Evolutionary conservation across 495 filamentous ascomycete species (phyloP).

Genomic region (Amorphotheca resinae): DNA sequence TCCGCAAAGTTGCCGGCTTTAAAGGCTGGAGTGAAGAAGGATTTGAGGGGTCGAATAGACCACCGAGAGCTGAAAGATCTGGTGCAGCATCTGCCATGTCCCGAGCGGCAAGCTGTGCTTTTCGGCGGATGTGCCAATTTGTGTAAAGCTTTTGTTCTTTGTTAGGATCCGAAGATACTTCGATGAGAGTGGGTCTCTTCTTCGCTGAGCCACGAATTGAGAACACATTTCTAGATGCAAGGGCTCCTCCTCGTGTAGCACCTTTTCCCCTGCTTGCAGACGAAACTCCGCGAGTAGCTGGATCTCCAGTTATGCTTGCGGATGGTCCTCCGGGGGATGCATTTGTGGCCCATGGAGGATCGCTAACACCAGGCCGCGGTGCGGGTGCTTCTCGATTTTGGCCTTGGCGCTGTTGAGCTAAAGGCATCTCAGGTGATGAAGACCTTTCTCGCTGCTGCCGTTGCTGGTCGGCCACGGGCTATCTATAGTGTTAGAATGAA

Average conservation of each 20-base stretch:
- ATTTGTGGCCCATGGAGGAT: too few species aligned
- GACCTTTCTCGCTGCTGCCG: too few species aligned
- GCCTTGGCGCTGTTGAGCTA: background rate
- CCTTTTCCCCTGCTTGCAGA: constrained; percentile 4
- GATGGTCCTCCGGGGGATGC: too few species aligned
- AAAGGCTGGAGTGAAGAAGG: constrained; percentile 3
- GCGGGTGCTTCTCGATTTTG: too few species aligned
- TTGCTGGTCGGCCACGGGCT: too few species aligned
- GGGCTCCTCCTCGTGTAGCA: constrained; percentile 11
- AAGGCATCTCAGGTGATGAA: background rate
- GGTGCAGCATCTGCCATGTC: constrained; percentile 13
- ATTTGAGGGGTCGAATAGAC: constrained; percentile 12
- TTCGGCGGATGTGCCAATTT: constrained; percentile 11
- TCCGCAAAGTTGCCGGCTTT: constrained; percentile 5
- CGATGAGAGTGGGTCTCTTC: constrained; percentile 6
- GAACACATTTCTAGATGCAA: constrained; percentile 14
- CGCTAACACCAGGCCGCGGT: too few species aligned
- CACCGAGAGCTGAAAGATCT: constrained; percentile 12
- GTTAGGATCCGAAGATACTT: constrained; percentile 4
- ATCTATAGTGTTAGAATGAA: background rate
- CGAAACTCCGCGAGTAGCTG: background rate
- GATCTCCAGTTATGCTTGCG: too few species aligned
- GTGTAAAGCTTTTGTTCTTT: constrained; percentile 9
- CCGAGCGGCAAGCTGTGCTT: constrained; percentile 13
- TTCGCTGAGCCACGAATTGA: background rate